A percentile compares a stretch with the other conserved stretches of the same genome.
Conservation (phyloP, 768 basidiomycete species). For the Clitopilus passeckerianus region DNA sequence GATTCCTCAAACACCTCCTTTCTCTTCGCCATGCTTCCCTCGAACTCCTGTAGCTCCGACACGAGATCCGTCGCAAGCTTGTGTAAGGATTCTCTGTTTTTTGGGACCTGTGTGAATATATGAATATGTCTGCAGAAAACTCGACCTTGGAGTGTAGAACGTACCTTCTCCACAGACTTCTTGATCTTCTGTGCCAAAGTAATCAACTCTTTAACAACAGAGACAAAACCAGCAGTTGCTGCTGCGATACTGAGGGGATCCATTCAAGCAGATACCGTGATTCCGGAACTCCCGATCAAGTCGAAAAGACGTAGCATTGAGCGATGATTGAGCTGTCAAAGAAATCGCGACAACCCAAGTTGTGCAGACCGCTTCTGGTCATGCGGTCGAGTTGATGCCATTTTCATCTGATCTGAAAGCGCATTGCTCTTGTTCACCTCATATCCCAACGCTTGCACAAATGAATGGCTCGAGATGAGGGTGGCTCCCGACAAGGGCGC, state of each 20-base stretch:
- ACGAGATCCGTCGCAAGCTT: not conserved
- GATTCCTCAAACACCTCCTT: not conserved
- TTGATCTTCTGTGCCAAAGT: not conserved
- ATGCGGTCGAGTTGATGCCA: too few species aligned
- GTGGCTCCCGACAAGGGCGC: too few species aligned
- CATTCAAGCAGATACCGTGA: not conserved
- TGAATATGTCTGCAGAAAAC: too few species aligned
- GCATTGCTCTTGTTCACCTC: too few species aligned
- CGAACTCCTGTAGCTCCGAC: not conserved
- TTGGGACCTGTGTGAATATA: not conserved
- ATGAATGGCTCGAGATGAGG: too few species aligned
- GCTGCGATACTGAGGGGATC: not conserved
- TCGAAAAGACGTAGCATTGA: not conserved
- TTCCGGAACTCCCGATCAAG: not conserved
- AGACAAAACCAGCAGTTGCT: not conserved
- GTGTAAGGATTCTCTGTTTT: not conserved
- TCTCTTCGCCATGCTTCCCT: not conserved
- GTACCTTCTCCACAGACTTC: not conserved
- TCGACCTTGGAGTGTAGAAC: not conserved
- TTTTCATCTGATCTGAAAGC: too few species aligned
- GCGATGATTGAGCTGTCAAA: not conserved
- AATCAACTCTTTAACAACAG: not conserved
- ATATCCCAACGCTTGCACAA: too few species aligned
- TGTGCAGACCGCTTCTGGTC: too few species aligned
- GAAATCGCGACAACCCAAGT: too few species aligned